Base-by-base conservation (phyloP, 2,329 filamentous ascomycete genomes). In the Cadophora malorum region DNA sequence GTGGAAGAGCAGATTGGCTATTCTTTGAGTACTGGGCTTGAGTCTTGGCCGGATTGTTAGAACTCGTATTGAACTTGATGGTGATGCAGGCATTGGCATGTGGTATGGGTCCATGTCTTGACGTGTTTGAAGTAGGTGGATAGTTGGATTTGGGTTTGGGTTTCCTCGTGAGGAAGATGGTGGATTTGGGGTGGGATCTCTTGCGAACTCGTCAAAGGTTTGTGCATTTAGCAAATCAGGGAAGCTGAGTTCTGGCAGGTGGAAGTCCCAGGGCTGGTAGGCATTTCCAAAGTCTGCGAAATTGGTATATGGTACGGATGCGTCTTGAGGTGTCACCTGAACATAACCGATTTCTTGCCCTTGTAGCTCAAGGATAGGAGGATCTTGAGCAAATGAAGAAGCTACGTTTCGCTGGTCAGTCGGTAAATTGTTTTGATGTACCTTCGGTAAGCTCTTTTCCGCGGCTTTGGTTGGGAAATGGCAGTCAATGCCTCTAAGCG, bases 1-100 rank as follows among this genome's bases (percentile, higher is more conserved):
- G 61, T 79, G 78, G 7, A 78, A 65, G 1, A 83, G 80, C 2
- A 82, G 76, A 28, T 74, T 77, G n/a, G 76, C 72, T 10, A 74
- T 79, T 69, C 77, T 76, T 66, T 80, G 74, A 16, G 75, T 55
- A n/a, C 76, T 77, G 1, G 70, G 59, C 16, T 70, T n/a, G 7
- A 70, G 41, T 38, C 72, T 76, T 38, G 75, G 72, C 62, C 74
- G 74, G 6, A 69, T 72, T 45, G 72, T 70, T 49, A 81, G 73
- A 28, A 75, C 76, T 49, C 78, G 75, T 12, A 71, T 9, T 25
- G 63, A 67, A 6, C 35, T 55, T 63, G 53, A 72, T 31, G 77
- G 76, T 58, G 58, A 35, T 64, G 58, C 49, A 16, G 77, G 74
- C 70, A 79, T 77, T 21, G 72, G 71, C 25, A 69, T 21, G 45